Evolutionary conservation across 2,329 filamentous ascomycete genomes (phyloP), one percentile per base, ranked within the genome.

Genomic region (Xylariaceae sp.): DNA sequence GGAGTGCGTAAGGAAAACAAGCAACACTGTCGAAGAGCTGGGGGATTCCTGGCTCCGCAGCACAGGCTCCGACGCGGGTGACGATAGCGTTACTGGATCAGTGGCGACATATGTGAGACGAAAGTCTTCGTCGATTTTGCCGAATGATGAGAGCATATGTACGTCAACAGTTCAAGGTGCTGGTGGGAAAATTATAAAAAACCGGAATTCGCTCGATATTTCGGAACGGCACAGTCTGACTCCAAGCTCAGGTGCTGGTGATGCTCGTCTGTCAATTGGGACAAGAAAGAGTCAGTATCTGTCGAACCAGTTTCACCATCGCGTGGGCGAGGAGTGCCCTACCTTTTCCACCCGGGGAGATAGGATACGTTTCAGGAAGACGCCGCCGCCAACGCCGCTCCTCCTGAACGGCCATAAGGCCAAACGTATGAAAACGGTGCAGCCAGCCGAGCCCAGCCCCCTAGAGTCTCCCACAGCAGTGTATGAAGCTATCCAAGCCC

Each of bases 241-340:
- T 44, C 9, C 65, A 67, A 39, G 57, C 64, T 12, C 60, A 70
- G 50, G 65, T 65, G 2, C 58, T 71, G 18, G 68, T 70, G 61
- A n/a, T n/a, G n/a, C n/a, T n/a, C n/a, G n/a, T n/a, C 32, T 41
- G 2, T 44, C 47, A 3, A 43, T 51, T 17, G 37, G 41, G 9
- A 43, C 46, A 5, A 30, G 39, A 16, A 24, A 30, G 23, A 41
- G 30, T 9, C 30, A 41, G 11, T 9, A 18, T 4, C 40, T 38
- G 0, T 31, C 31, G n/a, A 38, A 46, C 17, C 39, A 45, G 27
- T 81, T 76, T 68, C 74, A 81, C 53, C 67, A 64, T 24, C 73
- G 77, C 2, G 62, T 81, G 33, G 78, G 78, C 16, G 74, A 81
- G 31, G 63, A 71, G 15, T 72, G 72, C 38, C 74, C 74, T 15